Percentiles rank a stretch among this genome's conserved stretches.
Conservation (phyloP, 2,329 filamentous ascomycete species). For the Aspergillus hiratsukae region DNA sequence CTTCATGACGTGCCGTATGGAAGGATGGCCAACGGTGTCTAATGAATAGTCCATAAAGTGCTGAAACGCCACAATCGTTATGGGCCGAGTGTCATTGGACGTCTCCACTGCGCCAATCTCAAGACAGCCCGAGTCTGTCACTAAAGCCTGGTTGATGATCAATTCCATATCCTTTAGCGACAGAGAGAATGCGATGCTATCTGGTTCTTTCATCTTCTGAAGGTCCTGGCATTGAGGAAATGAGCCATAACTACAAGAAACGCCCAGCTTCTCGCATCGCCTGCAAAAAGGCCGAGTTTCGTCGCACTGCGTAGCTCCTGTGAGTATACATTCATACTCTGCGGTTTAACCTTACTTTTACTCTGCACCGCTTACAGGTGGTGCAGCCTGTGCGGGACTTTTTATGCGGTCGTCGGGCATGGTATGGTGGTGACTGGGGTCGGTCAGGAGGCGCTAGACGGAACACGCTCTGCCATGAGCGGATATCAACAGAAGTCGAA, state of each 20-base stretch:
- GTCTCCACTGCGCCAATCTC: neutral
- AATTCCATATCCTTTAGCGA: conserved; percentile 13
- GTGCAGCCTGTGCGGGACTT: conserved; percentile 27
- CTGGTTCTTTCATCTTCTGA: neutral
- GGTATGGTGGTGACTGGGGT: conserved; percentile 1
- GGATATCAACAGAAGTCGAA: neutral
- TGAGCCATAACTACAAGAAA: conserved; percentile 19
- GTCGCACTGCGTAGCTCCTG: conserved; percentile 20
- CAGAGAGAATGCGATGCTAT: conserved; percentile 9
- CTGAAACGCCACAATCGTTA: conserved; percentile 17
- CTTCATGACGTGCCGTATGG: conserved; percentile 16
- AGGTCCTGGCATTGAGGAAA: neutral
- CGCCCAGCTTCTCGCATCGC: conserved; percentile 20
- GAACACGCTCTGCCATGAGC: conserved; percentile 11
- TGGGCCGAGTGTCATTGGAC: neutral
- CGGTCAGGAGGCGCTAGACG: neutral
- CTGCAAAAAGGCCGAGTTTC: conserved; percentile 24
- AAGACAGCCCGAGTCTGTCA: neutral
- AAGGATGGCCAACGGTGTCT: conserved; percentile 8
- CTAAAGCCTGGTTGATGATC: conserved; percentile 10
- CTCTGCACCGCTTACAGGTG: conserved; percentile 25
- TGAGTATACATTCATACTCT: neutral
- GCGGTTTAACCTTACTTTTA: conserved; percentile 21
- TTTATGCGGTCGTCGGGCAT: conserved; percentile 18
- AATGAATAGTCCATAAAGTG: conserved; percentile 16